A percentile compares a stretch with the other conserved stretches of the same genome.
These are phyloP conservation scores for Phytophthora aleatoria DNA, from an alignment of 352 stramenopile species.

Conservation along the genomic window DNA sequence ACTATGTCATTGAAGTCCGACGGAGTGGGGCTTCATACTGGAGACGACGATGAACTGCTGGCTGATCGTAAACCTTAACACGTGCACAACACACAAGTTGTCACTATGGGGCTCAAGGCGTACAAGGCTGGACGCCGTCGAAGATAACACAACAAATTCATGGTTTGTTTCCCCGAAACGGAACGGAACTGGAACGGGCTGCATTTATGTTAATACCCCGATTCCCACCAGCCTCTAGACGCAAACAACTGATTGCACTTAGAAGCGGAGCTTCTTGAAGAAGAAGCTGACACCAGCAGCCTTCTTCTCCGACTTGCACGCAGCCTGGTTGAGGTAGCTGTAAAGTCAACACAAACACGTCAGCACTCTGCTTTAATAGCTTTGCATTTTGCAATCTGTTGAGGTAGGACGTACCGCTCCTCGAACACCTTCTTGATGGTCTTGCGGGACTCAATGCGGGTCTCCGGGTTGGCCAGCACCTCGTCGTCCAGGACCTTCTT, in stretches of 20 bases:
- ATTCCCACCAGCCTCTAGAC: slow-evolving; percentile 55
- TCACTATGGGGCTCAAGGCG: too few species aligned
- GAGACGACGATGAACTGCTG: slow-evolving; percentile 17
- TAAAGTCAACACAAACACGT: slow-evolving; percentile 12
- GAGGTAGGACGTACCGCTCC: slow-evolving; percentile 88
- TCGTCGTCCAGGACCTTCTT: slow-evolving; percentile 97
- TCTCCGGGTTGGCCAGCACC: slow-evolving; percentile 83
- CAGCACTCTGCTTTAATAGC: slow-evolving; percentile 8
- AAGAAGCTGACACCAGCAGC: slow-evolving; percentile 98
- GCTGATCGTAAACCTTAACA: neutral
- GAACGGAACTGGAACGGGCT: slow-evolving; percentile 72
- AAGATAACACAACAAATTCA: slow-evolving; percentile 23
- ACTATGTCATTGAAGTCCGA: slow-evolving; percentile 32
- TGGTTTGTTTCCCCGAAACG: slow-evolving; percentile 42
- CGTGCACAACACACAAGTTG: too few species aligned
- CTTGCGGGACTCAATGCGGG: slow-evolving; percentile 94
- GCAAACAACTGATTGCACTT: slow-evolving; percentile 71
- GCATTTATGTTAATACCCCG: slow-evolving; percentile 61
- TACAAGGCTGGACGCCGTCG: neutral
- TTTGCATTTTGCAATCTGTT: neutral
- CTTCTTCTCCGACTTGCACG: slow-evolving; percentile 98
- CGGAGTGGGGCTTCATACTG: slow-evolving; percentile 11
- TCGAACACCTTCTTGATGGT: slow-evolving; percentile 99
- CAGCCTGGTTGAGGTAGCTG: slow-evolving; percentile 93
- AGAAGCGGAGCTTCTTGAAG: slow-evolving; percentile 99